Conservation (phyloP, 768 basidiomycete genomes). For the Plicaturopsis crispa region DNA sequence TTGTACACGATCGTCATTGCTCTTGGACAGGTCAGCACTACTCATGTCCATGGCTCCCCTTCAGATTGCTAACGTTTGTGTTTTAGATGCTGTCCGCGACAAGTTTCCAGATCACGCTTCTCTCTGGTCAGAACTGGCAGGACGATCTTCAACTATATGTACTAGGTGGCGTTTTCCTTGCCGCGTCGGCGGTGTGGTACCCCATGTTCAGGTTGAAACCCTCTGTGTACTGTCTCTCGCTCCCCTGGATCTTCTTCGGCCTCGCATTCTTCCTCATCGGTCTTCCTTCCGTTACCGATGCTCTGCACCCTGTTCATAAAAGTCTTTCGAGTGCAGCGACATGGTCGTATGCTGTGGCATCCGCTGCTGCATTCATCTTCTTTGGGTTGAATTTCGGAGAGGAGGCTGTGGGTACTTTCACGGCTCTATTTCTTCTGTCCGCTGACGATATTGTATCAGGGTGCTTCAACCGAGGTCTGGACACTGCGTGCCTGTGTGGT, state of each 20-base stretch:
- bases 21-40: conserved; percentile 56
- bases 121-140: conserved; percentile 83
- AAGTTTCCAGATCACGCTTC: conserved; percentile 90
- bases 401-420: conserved; percentile 62
- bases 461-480: conserved; percentile 94
- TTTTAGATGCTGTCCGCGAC: conserved; percentile 78
- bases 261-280: conserved; percentile 89
- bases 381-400: conserved; percentile 97
- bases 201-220: conserved; percentile 82
- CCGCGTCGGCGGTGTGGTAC: conserved; percentile 85
- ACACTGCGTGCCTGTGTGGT: conserved; percentile 86
- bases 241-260: conserved; percentile 89
- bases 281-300: conserved; percentile 64
- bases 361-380: conserved; percentile 89
- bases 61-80: conserved; percentile 7
- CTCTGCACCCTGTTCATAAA: conserved; percentile 55
- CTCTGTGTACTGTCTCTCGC: conserved; percentile 77
- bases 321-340: conserved; percentile 72
- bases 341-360: conserved; percentile 87
- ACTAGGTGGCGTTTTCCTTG: conserved; percentile 83
- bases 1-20: conserved; percentile 87
- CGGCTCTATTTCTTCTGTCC: neutral
- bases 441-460: conserved; percentile 46
- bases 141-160: conserved; percentile 80
- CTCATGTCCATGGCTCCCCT: neutral